These are phyloP conservation scores for Helotiales sp. DNA, from an alignment of 2,329 filamentous ascomycete genomes.

Conservation along the genomic window DNA sequence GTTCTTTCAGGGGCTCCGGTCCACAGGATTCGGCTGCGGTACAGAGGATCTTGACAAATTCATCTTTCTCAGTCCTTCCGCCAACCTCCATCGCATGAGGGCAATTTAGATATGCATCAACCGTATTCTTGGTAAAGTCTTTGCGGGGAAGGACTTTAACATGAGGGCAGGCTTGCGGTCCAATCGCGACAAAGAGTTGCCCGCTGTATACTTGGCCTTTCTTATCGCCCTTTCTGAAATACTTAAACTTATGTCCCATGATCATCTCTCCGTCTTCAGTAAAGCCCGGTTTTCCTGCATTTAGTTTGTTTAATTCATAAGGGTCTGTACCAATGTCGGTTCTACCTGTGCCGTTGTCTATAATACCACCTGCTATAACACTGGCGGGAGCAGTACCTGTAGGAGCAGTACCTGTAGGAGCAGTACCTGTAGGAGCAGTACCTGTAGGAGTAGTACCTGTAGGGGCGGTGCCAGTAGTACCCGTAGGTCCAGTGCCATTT, in stretches of 20 bases:
- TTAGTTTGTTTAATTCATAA: constrained; percentile 21
- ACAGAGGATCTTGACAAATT: constrained; percentile 18
- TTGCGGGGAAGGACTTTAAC: constrained; percentile 16
- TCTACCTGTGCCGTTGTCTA: constrained; percentile 15
- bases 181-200: constrained; percentile 28
- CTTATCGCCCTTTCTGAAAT: constrained; percentile 19
- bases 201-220: constrained; percentile 14
- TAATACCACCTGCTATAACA: constrained; percentile 15
- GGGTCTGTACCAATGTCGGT: constrained; percentile 15
- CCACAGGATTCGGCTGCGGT: constrained; percentile 15
- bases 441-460: neutral
- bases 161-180: constrained; percentile 12
- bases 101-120: constrained; percentile 15
- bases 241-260: constrained; percentile 16
- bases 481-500: constrained; percentile 7
- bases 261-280: constrained; percentile 18
- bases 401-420: constrained; percentile 3
- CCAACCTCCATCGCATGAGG: constrained; percentile 15
- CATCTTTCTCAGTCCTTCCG: constrained; percentile 17
- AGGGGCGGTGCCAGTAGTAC: neutral
- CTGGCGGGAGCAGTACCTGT: constrained; percentile 10
- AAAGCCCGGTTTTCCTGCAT: constrained; percentile 16
- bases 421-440: neutral
- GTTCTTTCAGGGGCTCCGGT: constrained; percentile 15
- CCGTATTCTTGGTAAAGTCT: constrained; percentile 18